A percentile compares a stretch with the other conserved stretches of the same genome.
These are phyloP conservation scores for Mycena kentingensis DNA, from an alignment of 768 basidiomycete species.

Conservation along the genomic window DNA sequence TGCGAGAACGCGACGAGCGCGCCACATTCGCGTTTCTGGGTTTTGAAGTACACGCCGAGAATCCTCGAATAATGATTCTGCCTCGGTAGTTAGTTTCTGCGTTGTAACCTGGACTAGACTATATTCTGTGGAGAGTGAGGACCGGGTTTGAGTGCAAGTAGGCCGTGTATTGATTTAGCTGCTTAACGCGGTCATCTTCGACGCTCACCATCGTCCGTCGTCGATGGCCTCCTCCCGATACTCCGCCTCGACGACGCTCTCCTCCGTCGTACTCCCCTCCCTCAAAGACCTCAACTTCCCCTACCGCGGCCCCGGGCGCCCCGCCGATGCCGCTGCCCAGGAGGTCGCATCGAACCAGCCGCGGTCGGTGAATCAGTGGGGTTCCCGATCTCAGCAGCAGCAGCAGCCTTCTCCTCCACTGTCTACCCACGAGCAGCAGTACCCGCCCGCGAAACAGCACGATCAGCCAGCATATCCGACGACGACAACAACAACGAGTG, in stretches of 20 bases:
- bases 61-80: too few relatives aligned
- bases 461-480: slow-evolving; percentile 53
- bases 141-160: too few relatives aligned
- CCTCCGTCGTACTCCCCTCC: slow-evolving; percentile 57
- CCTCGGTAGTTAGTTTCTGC: too few relatives aligned
- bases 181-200: neutral
- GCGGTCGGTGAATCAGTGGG: slow-evolving; percentile 36
- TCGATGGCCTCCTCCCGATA: slow-evolving; percentile 17
- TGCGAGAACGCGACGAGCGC: too few relatives aligned
- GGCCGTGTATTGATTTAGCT: too few relatives aligned
- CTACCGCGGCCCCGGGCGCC: slow-evolving; percentile 37
- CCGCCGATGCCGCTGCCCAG: slow-evolving; percentile 31
- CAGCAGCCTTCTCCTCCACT: slow-evolving; percentile 53
- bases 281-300: slow-evolving; percentile 73
- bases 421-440: slow-evolving; percentile 49
- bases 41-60: neutral
- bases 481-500: slow-evolving; percentile 25
- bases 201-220: neutral
- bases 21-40: neutral
- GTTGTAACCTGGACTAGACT: too few relatives aligned
- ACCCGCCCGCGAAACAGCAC: slow-evolving; percentile 42
- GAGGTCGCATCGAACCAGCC: slow-evolving; percentile 29
- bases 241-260: slow-evolving; percentile 26
- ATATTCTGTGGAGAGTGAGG: too few relatives aligned
- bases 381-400: slow-evolving; percentile 30